Percentiles rank a stretch among this genome's conserved stretches.
Evolutionary conservation across 2,329 filamentous ascomycete genomes (phyloP).

Genomic region (Drechslerella stenobrocha): DNA sequence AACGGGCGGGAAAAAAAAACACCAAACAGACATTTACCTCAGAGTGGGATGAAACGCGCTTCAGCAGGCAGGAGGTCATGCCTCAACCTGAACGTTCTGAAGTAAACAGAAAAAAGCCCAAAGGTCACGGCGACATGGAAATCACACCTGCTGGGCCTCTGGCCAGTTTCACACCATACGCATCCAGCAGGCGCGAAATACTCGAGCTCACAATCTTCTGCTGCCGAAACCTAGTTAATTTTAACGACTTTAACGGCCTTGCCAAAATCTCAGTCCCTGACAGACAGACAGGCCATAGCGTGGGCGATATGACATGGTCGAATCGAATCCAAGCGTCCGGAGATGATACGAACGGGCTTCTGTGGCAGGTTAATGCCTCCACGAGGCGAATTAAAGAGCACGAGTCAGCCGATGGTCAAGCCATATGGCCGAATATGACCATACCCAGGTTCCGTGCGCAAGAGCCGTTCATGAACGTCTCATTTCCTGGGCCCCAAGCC

Average conservation of each 20-base stretch:
- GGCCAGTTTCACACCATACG: not conserved
- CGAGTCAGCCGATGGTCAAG: slow-evolving; percentile 41
- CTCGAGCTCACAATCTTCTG: not conserved
- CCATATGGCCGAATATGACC: slow-evolving; percentile 5
- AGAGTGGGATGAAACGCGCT: slow-evolving; percentile 49
- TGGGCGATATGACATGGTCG: slow-evolving; percentile 7
- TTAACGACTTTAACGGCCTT: not conserved
- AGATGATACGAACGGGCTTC: slow-evolving; percentile 25
- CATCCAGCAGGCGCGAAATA: not conserved
- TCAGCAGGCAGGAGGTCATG: slow-evolving; percentile 37
- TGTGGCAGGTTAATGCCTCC: slow-evolving; percentile 9
- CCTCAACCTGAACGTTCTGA: slow-evolving; percentile 18
- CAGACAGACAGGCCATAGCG: slow-evolving; percentile 13
- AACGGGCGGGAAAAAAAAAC: slow-evolving; percentile 41
- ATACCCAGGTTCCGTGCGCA: slow-evolving; percentile 30
- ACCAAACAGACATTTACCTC: slow-evolving; percentile 36
- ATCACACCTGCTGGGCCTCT: no score
- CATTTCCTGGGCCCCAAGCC: slow-evolving; percentile 36
- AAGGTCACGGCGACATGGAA: no score
- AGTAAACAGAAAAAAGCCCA: not conserved
- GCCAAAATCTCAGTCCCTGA: slow-evolving; percentile 10
- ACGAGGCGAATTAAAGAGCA: not conserved
- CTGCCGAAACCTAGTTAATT: not conserved
- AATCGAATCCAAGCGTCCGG: slow-evolving; percentile 4
- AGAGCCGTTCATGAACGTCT: slow-evolving; percentile 31